These are phyloP conservation scores for Acacia pycnantha DNA, from an alignment of 331 rosid genomes.

Conservation along the genomic window DNA sequence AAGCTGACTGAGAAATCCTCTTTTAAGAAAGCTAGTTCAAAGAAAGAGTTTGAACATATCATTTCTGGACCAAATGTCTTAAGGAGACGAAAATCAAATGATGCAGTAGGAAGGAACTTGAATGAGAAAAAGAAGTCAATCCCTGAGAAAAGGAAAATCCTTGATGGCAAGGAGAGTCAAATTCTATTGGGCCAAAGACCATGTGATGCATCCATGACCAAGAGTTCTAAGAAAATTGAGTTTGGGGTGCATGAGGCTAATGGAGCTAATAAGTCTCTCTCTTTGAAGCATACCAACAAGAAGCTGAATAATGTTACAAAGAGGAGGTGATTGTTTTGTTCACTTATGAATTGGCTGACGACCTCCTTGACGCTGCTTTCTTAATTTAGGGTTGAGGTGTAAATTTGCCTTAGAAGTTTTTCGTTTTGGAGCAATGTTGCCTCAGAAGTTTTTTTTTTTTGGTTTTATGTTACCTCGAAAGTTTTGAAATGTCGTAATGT, in stretches of 20 bases:
- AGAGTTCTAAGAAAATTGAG: slow-evolving; percentile 36
- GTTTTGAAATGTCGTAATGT: too few species aligned
- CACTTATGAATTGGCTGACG: slow-evolving; percentile 3
- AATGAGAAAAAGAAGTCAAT: slow-evolving; percentile 31
- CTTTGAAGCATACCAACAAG: slow-evolving; percentile 15
- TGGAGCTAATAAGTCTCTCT: slow-evolving; percentile 26
- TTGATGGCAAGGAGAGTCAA: slow-evolving; percentile 31
- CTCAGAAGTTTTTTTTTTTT: too few species aligned
- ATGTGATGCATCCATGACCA: slow-evolving; percentile 27
- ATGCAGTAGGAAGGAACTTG: slow-evolving; percentile 17
- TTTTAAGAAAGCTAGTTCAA: slow-evolving; percentile 31
- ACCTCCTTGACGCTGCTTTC: not conserved
- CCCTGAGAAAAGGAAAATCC: slow-evolving; percentile 29
- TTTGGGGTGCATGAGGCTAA: slow-evolving; percentile 36
- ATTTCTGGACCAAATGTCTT: slow-evolving; percentile 38
- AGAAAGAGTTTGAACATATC: slow-evolving; percentile 31
- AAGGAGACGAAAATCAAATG: slow-evolving; percentile 39
- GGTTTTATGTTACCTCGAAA: too few species aligned
- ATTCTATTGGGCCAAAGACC: slow-evolving; percentile 46
- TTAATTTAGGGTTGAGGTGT: too few species aligned
- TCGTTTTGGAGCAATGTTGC: too few species aligned
- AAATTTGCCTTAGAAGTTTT: too few species aligned
- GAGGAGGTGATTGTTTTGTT: slow-evolving; percentile 58
- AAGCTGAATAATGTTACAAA: slow-evolving; percentile 45
- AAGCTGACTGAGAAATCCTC: slow-evolving; percentile 41